A percentile compares a stretch with the other conserved stretches of the same genome.
Evolutionary conservation across 2,329 filamentous ascomycete genomes (phyloP).

Genomic region (Pestalotiopsis sp.): DNA sequence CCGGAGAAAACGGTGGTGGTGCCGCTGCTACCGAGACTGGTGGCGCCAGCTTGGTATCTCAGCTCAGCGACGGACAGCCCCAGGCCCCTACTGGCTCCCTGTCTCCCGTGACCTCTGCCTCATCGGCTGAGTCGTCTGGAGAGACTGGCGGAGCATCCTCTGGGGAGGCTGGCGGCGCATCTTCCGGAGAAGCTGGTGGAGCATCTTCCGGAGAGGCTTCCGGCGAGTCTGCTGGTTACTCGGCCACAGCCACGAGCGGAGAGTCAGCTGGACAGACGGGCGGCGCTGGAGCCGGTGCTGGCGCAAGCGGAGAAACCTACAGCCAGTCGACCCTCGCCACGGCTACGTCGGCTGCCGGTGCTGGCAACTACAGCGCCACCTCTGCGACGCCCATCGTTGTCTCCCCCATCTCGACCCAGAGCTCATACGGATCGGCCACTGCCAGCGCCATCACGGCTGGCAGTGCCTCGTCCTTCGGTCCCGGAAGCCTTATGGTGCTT

Average conservation of each 20-base stretch:
- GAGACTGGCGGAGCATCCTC: background rate
- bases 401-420: background rate
- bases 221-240: background rate
- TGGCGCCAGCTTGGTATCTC: background rate
- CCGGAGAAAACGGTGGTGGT: background rate
- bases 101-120: background rate
- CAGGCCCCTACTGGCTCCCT: background rate
- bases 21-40: background rate
- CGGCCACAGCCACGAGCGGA: background rate
- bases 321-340: background rate
- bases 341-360: background rate
- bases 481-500: background rate
- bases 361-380: background rate
- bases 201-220: background rate
- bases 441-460: background rate
- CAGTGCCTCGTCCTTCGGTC: background rate
- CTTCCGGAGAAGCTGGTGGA: background rate
- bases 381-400: background rate
- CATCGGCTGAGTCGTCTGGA: background rate
- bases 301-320: background rate
- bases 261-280: too few species aligned
- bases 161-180: background rate
- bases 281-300: background rate
- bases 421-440: background rate
- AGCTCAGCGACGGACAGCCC: background rate